Base-by-base conservation (phyloP, 306 rosid species). In the Rosa multiflora region DNA sequence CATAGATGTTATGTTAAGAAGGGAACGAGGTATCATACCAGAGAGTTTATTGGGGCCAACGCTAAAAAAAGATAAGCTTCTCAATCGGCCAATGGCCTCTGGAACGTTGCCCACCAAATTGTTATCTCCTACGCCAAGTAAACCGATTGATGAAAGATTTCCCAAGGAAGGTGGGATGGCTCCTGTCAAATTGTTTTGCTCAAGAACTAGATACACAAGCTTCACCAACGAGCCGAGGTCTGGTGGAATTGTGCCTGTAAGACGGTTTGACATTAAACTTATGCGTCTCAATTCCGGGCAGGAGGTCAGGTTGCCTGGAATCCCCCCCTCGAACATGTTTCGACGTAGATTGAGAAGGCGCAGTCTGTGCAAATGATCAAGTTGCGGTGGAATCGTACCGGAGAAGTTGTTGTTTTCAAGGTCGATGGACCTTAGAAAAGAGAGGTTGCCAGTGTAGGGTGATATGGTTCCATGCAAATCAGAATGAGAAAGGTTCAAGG, bases 11-110 rank as follows among this genome's bases (percentile, higher is more conserved):
- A 59, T 59, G 66, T 59, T 8, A 47, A n/a, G 87, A 29, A 84
- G 15, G 15, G 83, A 81, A 46, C 71, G 20, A 76, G 87, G 90
- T 29, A 86, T 39, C n/a, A 49, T 70, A 37, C 92, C 88, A 73
- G 81, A 78, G 20, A 88, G 58, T 12, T 59, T 32, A 73, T 88
- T 88, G 44, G 52, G 68, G 44, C 26, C 32, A 23, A 84, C 47
- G 1, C 6, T 21, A 18, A 86, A 67, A 40, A 9, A 0, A 23
- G 0, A 8, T 4, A 59, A 59, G 15, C 5, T 59, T 23, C 13
- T 59, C 35, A 59, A 3, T 10, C 35, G 35, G 15, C 66, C 32
- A 10, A 21, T 21, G 1, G 23, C 66, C 14, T 59, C 66, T 59
- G 35, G 66, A 21, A 59, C 1, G 13, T 9, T 10, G 13, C 66